Conservation (phyloP, 2,329 filamentous ascomycete species). For the Fusarium floridanum region DNA sequence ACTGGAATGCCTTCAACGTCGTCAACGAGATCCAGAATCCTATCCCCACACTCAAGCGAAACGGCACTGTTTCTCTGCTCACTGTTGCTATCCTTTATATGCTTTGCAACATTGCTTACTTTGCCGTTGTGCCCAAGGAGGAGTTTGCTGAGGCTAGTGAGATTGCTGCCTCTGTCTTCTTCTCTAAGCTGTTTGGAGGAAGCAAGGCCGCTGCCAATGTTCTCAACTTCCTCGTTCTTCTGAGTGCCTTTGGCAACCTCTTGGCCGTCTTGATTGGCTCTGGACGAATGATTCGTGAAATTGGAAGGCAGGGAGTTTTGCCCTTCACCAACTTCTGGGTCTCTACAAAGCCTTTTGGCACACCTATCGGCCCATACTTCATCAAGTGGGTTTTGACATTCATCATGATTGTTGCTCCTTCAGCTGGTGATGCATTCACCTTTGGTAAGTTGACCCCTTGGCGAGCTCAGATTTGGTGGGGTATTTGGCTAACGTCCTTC, state of each 20-base stretch:
- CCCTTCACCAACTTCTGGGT: constrained; percentile 72
- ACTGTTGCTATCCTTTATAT: constrained; percentile 68
- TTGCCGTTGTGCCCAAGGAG: constrained; percentile 67
- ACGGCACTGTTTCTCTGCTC: constrained; percentile 63
- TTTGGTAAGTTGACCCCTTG: constrained; percentile 58
- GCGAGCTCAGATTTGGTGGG: background rate
- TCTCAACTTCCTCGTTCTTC: constrained; percentile 62
- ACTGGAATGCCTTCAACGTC: constrained; percentile 71
- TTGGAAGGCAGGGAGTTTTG: constrained; percentile 71
- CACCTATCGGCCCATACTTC: constrained; percentile 69
- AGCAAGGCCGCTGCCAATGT: constrained; percentile 67
- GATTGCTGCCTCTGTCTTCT: constrained; percentile 70
- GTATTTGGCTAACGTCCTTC: rapidly evolving
- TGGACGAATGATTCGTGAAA: constrained; percentile 71
- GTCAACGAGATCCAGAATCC: constrained; percentile 74
- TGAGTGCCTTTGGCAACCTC: constrained; percentile 71
- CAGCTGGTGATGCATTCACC: constrained; percentile 74
- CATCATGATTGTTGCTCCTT: constrained; percentile 71
- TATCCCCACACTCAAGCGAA: constrained; percentile 65
- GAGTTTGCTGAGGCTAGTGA: constrained; percentile 65
- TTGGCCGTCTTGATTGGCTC: constrained; percentile 67
- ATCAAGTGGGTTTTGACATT: constrained; percentile 70
- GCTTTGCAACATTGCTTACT: constrained; percentile 72
- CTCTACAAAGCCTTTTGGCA: constrained; percentile 73
- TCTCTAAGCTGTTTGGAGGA: constrained; percentile 68